A percentile compares a stretch with the other conserved stretches of the same genome.
phyloP scores from a whole-genome alignment of 176 grass and related monocot genomes.

The Aechmea fasciata region DNA sequence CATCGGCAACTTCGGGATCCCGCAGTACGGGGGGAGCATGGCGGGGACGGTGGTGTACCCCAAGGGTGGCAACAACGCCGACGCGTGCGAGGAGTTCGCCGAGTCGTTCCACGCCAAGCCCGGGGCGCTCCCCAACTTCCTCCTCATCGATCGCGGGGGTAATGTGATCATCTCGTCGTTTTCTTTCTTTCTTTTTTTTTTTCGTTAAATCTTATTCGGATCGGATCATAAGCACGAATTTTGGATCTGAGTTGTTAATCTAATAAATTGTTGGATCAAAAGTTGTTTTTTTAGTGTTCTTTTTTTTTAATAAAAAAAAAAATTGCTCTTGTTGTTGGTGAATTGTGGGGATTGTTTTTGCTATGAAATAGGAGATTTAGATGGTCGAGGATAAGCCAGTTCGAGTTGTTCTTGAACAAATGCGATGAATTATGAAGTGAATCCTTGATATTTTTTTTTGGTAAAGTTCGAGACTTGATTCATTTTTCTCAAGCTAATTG shows the following conservation, averaged over 20 bases:
- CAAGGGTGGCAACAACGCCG: constrained; percentile 36
- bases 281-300: neutral
- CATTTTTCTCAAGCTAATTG: too few relatives aligned
- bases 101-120: constrained; percentile 62
- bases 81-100: constrained; percentile 52
- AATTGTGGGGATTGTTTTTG: neutral
- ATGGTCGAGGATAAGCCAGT: too few relatives aligned
- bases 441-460: too few relatives aligned
- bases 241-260: neutral
- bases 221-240: neutral
- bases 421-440: too few relatives aligned
- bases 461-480: too few relatives aligned
- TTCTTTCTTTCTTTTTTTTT: too few relatives aligned
- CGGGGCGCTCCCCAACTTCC: constrained; percentile 76
- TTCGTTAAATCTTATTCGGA: too few relatives aligned
- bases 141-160: constrained; percentile 91
- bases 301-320: neutral
- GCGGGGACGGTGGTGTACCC: constrained; percentile 75
- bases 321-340: neutral
- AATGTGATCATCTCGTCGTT: constrained; percentile 9
- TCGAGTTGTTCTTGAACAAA: too few relatives aligned
- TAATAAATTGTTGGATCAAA: neutral
- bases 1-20: constrained; percentile 95
- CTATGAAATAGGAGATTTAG: too few relatives aligned
- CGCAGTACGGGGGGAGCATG: constrained; percentile 97